Evolutionary conservation across 495 filamentous ascomycete genomes (phyloP), one percentile per base, ranked within the genome.

Genomic region (Chaetomium cochliodes): DNA sequence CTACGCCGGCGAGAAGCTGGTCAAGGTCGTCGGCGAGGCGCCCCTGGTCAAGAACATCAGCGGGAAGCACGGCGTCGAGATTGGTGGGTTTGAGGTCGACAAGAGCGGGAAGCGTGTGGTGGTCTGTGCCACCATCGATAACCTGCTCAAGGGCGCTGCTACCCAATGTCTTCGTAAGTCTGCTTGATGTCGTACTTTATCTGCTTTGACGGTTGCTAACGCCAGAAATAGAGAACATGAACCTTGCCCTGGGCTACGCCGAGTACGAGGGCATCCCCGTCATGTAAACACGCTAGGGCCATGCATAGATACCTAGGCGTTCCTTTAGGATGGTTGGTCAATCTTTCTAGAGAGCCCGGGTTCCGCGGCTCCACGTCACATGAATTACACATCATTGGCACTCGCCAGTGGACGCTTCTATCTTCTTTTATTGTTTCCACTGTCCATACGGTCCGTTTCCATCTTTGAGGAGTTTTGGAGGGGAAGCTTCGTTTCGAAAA

Each of bases 121-220:
- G 57, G 86, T 98, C 57, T 96, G 92, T 74, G 93, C 90, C 23
- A 97, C 93, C n/a, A 98, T 98, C 69, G 94, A 98, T 76, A 98
- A 98, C 78, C 80, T 98, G 65, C 82, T 96, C 60, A 98, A 98
- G 86, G 94, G 94, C 46, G 94, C 94, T 46, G 92, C 92, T 8
- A 98, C 94, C 55, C 94, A 98, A 79, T 96, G 92, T 79, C 77
- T 97, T 73, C 92, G 90, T 92, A 83, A 84, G 89, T 86, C 2
- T 15, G 28, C 13, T 12, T 47, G 58, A 25, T 20, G 6, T 7
- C 5, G 3, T 52, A 5, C 1, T 11, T 20, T n/a, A 42, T 16
- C 9, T 12, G 2, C 28, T 6, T 13, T 33, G 26, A 15, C 41
- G 18, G 9, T 60, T 62, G 57, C 72, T 73, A 69, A 76, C 67